Percentiles rank a stretch among this genome's conserved stretches.
phyloP scores from a whole-genome alignment of 1,284 basidiomycete species.

The Apiotrichum akiyoshidainum region DNA sequence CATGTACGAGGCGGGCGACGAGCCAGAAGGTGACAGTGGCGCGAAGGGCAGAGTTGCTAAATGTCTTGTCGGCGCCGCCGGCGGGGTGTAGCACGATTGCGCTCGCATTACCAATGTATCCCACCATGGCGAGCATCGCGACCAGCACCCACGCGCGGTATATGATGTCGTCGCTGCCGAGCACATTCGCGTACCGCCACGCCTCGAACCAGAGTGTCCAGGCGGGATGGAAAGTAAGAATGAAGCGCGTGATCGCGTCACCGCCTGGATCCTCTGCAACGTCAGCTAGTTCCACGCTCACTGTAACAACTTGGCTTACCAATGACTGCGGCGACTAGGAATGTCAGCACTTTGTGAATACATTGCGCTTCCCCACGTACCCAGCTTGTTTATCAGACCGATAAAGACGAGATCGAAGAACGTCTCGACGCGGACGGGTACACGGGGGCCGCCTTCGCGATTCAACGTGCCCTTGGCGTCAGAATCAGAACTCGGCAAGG shows the following conservation, averaged over 20 bases:
- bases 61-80: not conserved
- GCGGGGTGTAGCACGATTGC: constrained; percentile 31
- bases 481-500: too few relatives aligned
- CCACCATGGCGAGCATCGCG: constrained; percentile 40
- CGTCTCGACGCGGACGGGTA: constrained; percentile 40
- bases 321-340: not conserved
- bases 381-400: constrained; percentile 48
- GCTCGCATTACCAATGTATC: constrained; percentile 50
- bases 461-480: constrained; percentile 21
- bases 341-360: too few relatives aligned
- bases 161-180: constrained; percentile 44
- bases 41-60: constrained; percentile 14
- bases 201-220: constrained; percentile 49
- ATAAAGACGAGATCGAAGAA: constrained; percentile 52
- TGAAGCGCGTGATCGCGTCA: constrained; percentile 28
- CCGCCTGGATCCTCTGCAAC: constrained; percentile 23
- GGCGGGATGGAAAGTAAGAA: constrained; percentile 40
- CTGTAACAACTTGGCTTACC: not conserved
- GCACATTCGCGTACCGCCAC: constrained; percentile 42
- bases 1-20: constrained; percentile 29
- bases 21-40: constrained; percentile 31
- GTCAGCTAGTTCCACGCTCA: not conserved
- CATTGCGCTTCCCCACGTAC: constrained; percentile 18
- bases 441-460: constrained; percentile 23
- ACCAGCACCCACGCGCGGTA: constrained; percentile 45